Evolutionary conservation across 495 filamentous ascomycete genomes (phyloP).

Genomic region (Pseudevernia furfuracea): DNA sequence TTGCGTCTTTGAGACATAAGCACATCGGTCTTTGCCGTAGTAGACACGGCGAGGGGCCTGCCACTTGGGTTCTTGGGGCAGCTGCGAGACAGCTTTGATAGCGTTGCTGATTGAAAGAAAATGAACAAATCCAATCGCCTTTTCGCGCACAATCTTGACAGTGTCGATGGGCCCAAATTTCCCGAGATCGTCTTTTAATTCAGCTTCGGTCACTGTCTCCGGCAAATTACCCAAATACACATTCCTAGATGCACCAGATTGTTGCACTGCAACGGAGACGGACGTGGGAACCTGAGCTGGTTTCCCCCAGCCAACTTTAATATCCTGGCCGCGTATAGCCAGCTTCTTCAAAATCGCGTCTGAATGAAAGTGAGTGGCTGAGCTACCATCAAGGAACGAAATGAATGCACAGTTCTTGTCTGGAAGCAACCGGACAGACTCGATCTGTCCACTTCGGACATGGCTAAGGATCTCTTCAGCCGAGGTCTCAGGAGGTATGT

Average conservation of each 20-base stretch:
- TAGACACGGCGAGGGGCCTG: constrained; percentile 90
- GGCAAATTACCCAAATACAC: constrained; percentile 93
- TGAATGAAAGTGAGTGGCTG: constrained; percentile 97
- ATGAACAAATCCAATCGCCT: constrained; percentile 96
- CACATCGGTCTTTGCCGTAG: constrained; percentile 96
- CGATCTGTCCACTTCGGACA: constrained; percentile 95
- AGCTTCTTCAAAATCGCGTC: constrained; percentile 99
- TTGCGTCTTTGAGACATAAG: constrained; percentile 98
- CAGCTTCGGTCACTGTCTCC: constrained; percentile 83
- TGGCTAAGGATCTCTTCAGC: constrained; percentile 97
- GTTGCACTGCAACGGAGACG: constrained; percentile 90
- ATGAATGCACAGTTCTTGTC: constrained; percentile 99
- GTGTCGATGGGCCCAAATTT: constrained; percentile 97
- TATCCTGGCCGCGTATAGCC: constrained; percentile 94
- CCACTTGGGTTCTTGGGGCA: constrained; percentile 96
- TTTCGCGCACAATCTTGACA: constrained; percentile 95
- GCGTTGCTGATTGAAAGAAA: constrained; percentile 96
- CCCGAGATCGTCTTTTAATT: constrained; percentile 87
- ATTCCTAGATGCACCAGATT: constrained; percentile 95
- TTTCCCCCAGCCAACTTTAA: constrained; percentile 99
- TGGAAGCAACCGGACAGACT: constrained; percentile 88
- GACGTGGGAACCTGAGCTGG: constrained; percentile 97
- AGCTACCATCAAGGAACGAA: constrained; percentile 93
- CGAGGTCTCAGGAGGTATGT: constrained; percentile 95
- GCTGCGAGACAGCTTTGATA: constrained; percentile 95